Percentiles rank a stretch among this genome's conserved stretches.
phyloP scores from a whole-genome alignment of 2,329 filamentous ascomycete species.

The Cladorrhinum sp. region DNA sequence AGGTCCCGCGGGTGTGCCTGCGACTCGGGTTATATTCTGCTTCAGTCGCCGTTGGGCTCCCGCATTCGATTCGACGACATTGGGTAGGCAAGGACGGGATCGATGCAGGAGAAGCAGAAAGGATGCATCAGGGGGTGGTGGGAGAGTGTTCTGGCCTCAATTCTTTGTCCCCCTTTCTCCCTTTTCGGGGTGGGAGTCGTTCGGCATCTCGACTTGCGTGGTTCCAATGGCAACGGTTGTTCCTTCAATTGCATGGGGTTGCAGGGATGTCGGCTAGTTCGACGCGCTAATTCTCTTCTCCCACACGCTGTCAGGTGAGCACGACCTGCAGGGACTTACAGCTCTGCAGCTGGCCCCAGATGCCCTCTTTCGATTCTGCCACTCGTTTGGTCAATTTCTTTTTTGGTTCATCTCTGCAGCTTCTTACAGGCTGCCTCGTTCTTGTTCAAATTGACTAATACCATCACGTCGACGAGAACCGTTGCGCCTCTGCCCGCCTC shows the following conservation, averaged over 20 bases:
- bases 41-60: slow-evolving; percentile 25
- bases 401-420: slow-evolving; percentile 5
- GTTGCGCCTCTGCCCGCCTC: slow-evolving; percentile 19
- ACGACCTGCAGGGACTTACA: slow-evolving; percentile 17
- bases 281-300: slow-evolving; percentile 20
- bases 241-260: no score
- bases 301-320: slow-evolving; percentile 28
- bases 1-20: slow-evolving; percentile 17
- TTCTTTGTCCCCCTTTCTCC: slow-evolving; percentile 5
- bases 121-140: background rate
- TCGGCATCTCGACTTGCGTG: slow-evolving; percentile 21
- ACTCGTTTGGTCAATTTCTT: slow-evolving; percentile 24
- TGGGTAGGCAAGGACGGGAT: slow-evolving; percentile 20
- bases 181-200: no score
- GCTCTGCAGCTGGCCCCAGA: slow-evolving; percentile 19
- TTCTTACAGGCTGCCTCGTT: slow-evolving; percentile 30
- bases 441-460: slow-evolving; percentile 23
- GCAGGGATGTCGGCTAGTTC: slow-evolving; percentile 13
- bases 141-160: slow-evolving; percentile 14
- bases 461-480: slow-evolving; percentile 15
- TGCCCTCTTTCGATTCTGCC: no score
- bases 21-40: slow-evolving; percentile 28
- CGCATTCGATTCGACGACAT: slow-evolving; percentile 24
- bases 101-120: slow-evolving; percentile 18
- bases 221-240: slow-evolving; percentile 28